A percentile compares a stretch with the other conserved stretches of the same genome.
These are phyloP conservation scores for Marasmius fiardii DNA, from an alignment of 1,284 basidiomycete species.

Conservation along the genomic window DNA sequence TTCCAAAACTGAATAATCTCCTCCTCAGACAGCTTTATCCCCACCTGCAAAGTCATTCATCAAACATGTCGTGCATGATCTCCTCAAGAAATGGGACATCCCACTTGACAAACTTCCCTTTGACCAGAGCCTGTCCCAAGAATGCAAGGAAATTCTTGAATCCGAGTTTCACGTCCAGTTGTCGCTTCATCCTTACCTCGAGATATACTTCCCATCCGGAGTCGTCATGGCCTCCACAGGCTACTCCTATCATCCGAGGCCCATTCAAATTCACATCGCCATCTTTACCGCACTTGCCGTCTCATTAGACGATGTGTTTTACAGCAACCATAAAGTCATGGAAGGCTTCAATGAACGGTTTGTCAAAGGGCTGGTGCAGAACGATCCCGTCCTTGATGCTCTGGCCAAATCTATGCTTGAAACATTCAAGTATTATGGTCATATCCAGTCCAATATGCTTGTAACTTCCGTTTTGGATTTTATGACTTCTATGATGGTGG, in stretches of 20 bases:
- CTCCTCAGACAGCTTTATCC: too few species aligned
- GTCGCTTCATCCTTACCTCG: neutral
- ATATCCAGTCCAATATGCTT: neutral
- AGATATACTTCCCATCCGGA: neutral
- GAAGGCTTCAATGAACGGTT: neutral
- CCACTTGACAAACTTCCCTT: neutral
- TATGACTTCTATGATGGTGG: too few species aligned
- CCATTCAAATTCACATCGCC: neutral
- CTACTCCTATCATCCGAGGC: neutral
- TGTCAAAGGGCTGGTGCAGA: neutral
- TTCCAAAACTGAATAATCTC: too few species aligned
- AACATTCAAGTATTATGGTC: neutral
- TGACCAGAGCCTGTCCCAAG: neutral
- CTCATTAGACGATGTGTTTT: neutral
- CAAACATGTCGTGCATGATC: neutral
- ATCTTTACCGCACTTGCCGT: neutral
- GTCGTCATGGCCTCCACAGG: neutral
- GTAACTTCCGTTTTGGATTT: too few species aligned
- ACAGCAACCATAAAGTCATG: neutral
- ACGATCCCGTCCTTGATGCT: neutral
- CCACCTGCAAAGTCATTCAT: too few species aligned
- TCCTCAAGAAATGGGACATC: neutral
- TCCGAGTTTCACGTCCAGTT: neutral
- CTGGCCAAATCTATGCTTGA: neutral
- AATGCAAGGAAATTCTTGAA: neutral